A percentile compares a stretch with the other conserved stretches of the same genome.
phyloP scores from a whole-genome alignment of 164 flowering plant species.

The Dillenia turbinata region DNA sequence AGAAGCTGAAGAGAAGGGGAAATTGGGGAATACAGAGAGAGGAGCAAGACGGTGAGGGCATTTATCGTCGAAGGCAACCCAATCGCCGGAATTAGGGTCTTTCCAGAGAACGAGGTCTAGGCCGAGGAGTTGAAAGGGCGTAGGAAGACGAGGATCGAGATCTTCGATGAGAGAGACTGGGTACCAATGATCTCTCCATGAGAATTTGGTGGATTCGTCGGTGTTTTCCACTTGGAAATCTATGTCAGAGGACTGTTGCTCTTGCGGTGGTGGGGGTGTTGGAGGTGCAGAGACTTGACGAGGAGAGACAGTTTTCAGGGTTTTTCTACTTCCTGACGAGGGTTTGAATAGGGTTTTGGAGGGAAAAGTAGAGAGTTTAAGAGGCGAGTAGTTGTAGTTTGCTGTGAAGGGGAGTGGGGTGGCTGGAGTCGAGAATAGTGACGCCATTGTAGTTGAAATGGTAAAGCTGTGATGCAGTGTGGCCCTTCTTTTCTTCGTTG shows the following conservation, averaged over 20 bases:
- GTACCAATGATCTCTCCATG: slow-evolving; percentile 97
- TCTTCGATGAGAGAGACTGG: slow-evolving; percentile 92
- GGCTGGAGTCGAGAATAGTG: slow-evolving; percentile 11
- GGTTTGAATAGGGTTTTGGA: slow-evolving; percentile 7
- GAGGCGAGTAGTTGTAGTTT: too few relatives aligned
- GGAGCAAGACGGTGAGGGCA: slow-evolving; percentile 98
- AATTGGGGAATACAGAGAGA: slow-evolving; percentile 52
- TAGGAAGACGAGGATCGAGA: slow-evolving; percentile 61
- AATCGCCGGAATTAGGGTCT: slow-evolving; percentile 42
- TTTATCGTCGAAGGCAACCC: slow-evolving; percentile 89
- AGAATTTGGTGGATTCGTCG: slow-evolving; percentile 36
- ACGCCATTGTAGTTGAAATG: not conserved
- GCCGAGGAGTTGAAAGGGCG: slow-evolving; percentile 88
- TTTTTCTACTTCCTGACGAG: slow-evolving; percentile 3
- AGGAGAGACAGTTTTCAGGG: slow-evolving; percentile 12
- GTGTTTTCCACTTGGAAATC: slow-evolving; percentile 27
- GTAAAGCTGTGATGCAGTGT: too few relatives aligned
- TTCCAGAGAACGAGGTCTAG: slow-evolving; percentile 91
- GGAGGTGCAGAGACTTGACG: slow-evolving; percentile 56
- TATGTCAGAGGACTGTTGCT: slow-evolving; percentile 2
- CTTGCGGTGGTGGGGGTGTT: slow-evolving; percentile 18
- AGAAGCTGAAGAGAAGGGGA: not conserved
- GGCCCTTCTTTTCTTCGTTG: not conserved
- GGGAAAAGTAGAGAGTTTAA: slow-evolving; percentile 2
- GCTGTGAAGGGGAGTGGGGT: too few relatives aligned